Conservation (phyloP, 2,329 filamentous ascomycete species). For the Oidium heveae region DNA sequence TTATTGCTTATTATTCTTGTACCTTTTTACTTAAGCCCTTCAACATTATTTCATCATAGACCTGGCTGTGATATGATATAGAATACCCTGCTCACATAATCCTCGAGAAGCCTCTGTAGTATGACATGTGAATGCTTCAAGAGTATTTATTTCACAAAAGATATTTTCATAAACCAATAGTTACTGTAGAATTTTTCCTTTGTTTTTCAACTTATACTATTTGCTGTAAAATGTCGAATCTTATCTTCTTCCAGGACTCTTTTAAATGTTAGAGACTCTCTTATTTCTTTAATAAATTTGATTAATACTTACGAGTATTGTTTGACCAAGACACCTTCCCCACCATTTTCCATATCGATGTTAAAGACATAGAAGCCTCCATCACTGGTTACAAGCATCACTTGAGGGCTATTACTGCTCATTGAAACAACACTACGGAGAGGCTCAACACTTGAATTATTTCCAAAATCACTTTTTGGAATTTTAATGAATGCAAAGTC, state of each 20-base stretch:
- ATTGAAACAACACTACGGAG: constrained; percentile 87
- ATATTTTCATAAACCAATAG: background rate
- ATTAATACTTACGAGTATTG: constrained; percentile 57
- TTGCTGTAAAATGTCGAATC: background rate
- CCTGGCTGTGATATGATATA: too few relatives aligned
- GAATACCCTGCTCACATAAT: too few relatives aligned
- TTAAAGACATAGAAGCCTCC: constrained; percentile 88
- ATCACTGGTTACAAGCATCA: constrained; percentile 95
- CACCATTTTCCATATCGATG: constrained; percentile 81
- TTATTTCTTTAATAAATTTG: background rate
- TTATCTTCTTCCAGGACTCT: background rate
- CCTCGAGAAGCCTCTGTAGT: too few relatives aligned
- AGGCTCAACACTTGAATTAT: constrained; percentile 21
- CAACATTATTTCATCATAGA: too few relatives aligned
- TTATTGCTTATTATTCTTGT: too few relatives aligned
- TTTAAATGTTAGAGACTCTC: background rate
- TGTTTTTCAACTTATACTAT: background rate
- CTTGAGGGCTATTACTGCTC: constrained; percentile 79
- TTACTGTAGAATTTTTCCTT: background rate
- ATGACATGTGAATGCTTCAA: too few relatives aligned
- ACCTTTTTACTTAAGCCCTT: too few relatives aligned
- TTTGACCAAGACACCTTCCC: constrained; percentile 74
- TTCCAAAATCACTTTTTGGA: constrained; percentile 29
- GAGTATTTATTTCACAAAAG: too few relatives aligned
- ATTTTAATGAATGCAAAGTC: constrained; percentile 96